Conservation (phyloP, 2,329 filamentous ascomycete species). For the Aureobasidium sp. region DNA sequence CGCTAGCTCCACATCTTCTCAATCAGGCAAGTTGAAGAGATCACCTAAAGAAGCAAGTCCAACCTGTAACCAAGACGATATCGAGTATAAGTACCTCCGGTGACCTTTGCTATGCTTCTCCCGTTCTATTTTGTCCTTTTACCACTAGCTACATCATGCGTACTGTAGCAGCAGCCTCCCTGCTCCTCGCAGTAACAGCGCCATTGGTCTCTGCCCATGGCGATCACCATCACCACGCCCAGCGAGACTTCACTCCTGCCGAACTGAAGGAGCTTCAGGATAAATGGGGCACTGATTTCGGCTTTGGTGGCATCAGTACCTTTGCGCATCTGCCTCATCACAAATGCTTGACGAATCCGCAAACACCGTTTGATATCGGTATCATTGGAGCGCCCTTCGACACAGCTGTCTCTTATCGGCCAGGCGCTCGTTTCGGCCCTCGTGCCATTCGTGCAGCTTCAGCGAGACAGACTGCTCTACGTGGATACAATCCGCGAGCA, state of each 20-base stretch:
- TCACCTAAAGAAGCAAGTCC: slow-evolving; percentile 1
- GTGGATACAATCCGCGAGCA: slow-evolving; percentile 75
- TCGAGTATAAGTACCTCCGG: neutral
- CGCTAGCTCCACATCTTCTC: slow-evolving; percentile 13
- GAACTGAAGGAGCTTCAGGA: slow-evolving; percentile 13
- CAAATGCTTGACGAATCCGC: slow-evolving; percentile 39
- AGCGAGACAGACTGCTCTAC: slow-evolving; percentile 61
- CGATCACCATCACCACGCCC: slow-evolving; percentile 10
- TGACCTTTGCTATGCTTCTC: neutral
- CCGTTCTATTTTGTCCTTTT: neutral
- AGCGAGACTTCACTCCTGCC: slow-evolving; percentile 10
- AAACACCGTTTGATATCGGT: slow-evolving; percentile 34
- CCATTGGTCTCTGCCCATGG: slow-evolving; percentile 6
- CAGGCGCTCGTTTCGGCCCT: slow-evolving; percentile 64
- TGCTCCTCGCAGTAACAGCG: neutral
- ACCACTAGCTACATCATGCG: neutral
- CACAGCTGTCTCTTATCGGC: slow-evolving; percentile 39
- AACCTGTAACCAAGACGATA: neutral
- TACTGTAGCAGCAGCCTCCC: neutral
- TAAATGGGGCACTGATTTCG: slow-evolving; percentile 17
- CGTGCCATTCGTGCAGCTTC: slow-evolving; percentile 80
- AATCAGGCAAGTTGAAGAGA: slow-evolving; percentile 3
- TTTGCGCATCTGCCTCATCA: slow-evolving; percentile 39
- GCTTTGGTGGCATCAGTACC: slow-evolving; percentile 26
- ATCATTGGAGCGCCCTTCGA: slow-evolving; percentile 43